Evolutionary conservation across 805 yeast genomes (phyloP), one percentile per base, ranked within the genome.

Genomic region (Kluyveromyces aestuarii): DNA sequence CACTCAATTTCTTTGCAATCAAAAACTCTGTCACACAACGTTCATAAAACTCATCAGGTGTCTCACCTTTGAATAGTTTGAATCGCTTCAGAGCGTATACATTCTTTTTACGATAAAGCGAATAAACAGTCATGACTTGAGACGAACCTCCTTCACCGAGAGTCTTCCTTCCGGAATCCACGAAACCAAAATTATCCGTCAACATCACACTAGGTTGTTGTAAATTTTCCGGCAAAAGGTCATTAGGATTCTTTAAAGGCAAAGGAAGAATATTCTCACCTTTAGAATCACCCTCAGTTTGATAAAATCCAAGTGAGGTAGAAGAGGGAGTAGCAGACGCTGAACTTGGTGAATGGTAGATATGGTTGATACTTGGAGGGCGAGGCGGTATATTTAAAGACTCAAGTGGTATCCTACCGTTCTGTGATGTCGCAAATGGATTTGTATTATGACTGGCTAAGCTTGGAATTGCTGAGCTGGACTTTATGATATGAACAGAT

Each of bases 101-200:
- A 49, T 73, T 72, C 48, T 72, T 72, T 19, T 64, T 61, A 35
- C 53, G 52, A 21, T 62, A 55, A 39, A 67, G 63, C 14, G 68
- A 62, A 48, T 69, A 67, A 3, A 76, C 64, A 49, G 75, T 75
- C 48, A 82, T 70, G 18, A 85, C 89, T 44, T 77, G 76, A 6
- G 87, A 77, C 2, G 85, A 77, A 2, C 90, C 90, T 44, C 95
- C 93, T 48, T 75, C 77, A 2, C 90, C 93, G 45, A 85, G 62
- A 43, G 73, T 76, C 47, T 74, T 73, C 21, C 70, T 70, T 44
- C 68, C 70, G 25, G 68, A 68, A 10, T 69, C 70, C 2, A 73
- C 70, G 17, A 75, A 54, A 40, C 72, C 77, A 58, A 78, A 85
- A 48, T 76, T 78, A 41, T 81, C 83, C 30, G 73, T 70, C 50